Evolutionary conservation across 805 yeast genomes (phyloP).

Genomic region (Candida insectalens): DNA sequence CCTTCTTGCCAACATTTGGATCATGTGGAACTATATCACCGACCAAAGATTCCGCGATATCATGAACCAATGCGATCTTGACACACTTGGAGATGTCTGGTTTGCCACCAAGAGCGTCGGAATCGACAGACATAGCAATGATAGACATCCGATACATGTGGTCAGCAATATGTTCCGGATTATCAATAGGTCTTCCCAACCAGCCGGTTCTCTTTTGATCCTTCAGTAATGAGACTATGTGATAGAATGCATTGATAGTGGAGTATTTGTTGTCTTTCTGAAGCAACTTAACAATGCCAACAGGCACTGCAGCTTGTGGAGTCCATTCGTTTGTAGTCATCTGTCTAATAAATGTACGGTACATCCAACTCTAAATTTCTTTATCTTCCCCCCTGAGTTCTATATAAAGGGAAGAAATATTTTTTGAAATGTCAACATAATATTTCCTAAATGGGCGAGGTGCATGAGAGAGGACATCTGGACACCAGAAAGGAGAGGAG

Average conservation of each 20-base stretch:
- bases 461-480: too few species aligned
- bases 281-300: constrained; percentile 24
- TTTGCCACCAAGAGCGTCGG: constrained; percentile 9
- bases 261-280: constrained; percentile 14
- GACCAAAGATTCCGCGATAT: constrained; percentile 86
- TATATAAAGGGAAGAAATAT: too few species aligned
- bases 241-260: constrained; percentile 29
- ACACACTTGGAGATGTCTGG: constrained; percentile 59
- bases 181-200: constrained; percentile 56
- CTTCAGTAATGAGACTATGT: constrained; percentile 64
- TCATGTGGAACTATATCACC: constrained; percentile 92
- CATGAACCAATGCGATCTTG: constrained; percentile 84
- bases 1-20: constrained; percentile 52
- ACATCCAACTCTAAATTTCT: too few species aligned
- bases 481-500: too few species aligned
- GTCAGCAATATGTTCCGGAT: constrained; percentile 74
- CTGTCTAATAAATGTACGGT: too few species aligned
- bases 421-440: too few species aligned
- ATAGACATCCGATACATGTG: constrained; percentile 95
- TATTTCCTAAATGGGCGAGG: too few species aligned
- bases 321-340: constrained; percentile 28
- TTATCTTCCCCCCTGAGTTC: too few species aligned
- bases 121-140: constrained; percentile 59
- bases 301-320: constrained; percentile 35
- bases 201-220: constrained; percentile 88